These are phyloP conservation scores for Basipetospora sp. DNA, from an alignment of 2,329 filamentous ascomycete species.

Conservation along the genomic window DNA sequence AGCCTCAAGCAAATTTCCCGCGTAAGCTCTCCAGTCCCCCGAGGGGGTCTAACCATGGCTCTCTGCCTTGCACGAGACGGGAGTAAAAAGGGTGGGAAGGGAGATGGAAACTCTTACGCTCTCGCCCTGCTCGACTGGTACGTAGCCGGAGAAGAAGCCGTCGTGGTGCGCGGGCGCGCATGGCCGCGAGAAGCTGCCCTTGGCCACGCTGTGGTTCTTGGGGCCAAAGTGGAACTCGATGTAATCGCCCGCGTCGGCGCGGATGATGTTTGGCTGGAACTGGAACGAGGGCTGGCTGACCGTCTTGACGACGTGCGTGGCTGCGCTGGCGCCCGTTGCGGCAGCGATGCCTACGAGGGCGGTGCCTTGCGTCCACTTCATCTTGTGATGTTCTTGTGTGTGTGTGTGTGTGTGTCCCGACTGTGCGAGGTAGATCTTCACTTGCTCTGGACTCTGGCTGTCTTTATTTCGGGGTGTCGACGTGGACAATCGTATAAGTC, in stretches of 20 bases:
- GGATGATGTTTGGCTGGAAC: slow-evolving; percentile 20
- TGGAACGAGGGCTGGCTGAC: slow-evolving; percentile 16
- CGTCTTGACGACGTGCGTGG: slow-evolving; percentile 15
- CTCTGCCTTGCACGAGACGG: too few relatives aligned
- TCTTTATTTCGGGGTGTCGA: too few relatives aligned
- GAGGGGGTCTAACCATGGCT: too few relatives aligned
- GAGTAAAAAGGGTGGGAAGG: background rate
- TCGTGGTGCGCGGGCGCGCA: slow-evolving; percentile 19
- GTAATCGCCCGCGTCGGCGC: slow-evolving; percentile 19
- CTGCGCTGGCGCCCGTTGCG: slow-evolving; percentile 11
- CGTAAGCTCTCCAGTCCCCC: too few relatives aligned
- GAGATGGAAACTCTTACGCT: slow-evolving; percentile 18
- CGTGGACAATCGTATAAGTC: too few relatives aligned
- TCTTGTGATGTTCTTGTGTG: background rate
- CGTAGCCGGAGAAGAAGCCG: slow-evolving; percentile 25
- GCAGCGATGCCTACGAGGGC: slow-evolving; percentile 1
- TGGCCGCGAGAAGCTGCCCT: slow-evolving; percentile 21
- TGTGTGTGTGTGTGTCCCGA: slow-evolving; percentile 13
- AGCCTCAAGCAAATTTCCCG: too few relatives aligned
- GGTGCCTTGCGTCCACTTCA: background rate
- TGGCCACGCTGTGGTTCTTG: slow-evolving; percentile 24
- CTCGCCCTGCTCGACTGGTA: slow-evolving; percentile 15
- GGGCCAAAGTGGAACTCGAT: slow-evolving; percentile 24
- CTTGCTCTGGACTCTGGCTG: too few relatives aligned
- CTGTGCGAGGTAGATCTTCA: too few relatives aligned